A percentile compares a stretch with the other conserved stretches of the same genome.
Evolutionary conservation across 2,329 filamentous ascomycete species (phyloP).

Genomic region (Epichloe bromicola): DNA sequence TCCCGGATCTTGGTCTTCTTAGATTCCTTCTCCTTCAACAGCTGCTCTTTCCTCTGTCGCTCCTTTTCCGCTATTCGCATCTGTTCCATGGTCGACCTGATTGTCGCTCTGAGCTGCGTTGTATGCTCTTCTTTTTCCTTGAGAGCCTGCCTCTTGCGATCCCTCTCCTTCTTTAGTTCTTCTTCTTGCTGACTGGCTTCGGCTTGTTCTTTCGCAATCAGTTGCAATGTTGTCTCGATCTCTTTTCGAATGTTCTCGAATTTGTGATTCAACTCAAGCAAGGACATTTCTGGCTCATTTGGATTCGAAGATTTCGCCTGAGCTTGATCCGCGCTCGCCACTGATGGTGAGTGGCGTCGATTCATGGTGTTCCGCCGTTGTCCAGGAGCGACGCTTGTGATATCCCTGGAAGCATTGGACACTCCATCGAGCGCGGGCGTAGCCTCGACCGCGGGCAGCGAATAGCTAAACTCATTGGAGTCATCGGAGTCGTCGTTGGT

Average conservation of each 20-base stretch:
- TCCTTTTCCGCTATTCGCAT: conserved; percentile 72
- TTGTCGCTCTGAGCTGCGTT: conserved; percentile 67
- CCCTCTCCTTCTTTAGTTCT: conserved; percentile 63
- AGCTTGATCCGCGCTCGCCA: conserved; percentile 40
- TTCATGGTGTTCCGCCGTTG: conserved; percentile 45
- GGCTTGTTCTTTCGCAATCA: conserved; percentile 58
- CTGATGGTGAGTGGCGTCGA: conserved; percentile 63
- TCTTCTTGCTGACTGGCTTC: conserved; percentile 54
- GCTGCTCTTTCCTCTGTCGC: conserved; percentile 63
- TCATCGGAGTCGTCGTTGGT: conserved; percentile 31
- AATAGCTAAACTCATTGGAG: conserved; percentile 32
- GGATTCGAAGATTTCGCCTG: conserved; percentile 29
- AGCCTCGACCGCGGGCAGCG: conserved; percentile 47
- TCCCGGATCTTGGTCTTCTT: conserved; percentile 59
- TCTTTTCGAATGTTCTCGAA: conserved; percentile 73
- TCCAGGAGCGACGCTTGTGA: conserved; percentile 30
- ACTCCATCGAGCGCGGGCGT: conserved; percentile 48
- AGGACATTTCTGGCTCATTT: conserved; percentile 49
- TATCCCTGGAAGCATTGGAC: conserved; percentile 50
- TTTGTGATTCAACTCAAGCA: conserved; percentile 68
- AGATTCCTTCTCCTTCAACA: conserved; percentile 53
- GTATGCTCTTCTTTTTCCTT: conserved; percentile 89
- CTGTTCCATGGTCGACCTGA: conserved; percentile 65
- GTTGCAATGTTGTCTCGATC: conserved; percentile 62
- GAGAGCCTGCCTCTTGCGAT: conserved; percentile 61